Evolutionary conservation across 768 basidiomycete species (phyloP), one percentile per base, ranked within the genome.

Genomic region (Lactarius evosmus): DNA sequence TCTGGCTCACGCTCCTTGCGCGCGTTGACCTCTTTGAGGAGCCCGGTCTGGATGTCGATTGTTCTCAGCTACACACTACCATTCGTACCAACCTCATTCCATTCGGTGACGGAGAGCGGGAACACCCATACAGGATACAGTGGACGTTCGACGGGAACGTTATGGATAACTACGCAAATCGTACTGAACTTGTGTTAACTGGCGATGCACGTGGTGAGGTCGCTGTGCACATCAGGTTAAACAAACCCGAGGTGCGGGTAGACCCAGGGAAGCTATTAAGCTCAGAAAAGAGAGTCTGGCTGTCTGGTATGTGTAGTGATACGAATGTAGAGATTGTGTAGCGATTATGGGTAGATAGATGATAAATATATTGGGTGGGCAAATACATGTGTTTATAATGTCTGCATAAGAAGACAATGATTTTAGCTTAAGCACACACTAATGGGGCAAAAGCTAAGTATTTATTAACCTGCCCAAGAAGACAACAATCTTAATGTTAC

Each of bases 1-100:
- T 92, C 34, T 92, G 91, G 89, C 74, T 83, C 53, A 78, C 83
- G 19, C 82, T 91, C 25, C 78, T 91, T 8, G 72, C 74, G 49
- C 80, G 80, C 38, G 74, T 91, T 58, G 78, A 76, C 70, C 80
- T 91, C 69, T 83, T 92, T 69, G 89, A 92, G 65, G 72, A 72
- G 27, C 5, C 29, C 9, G 41, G 41, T 44, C 9, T 44, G n/a
- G 41, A 44, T 22, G 27, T 19, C 30, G 14, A 5, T 32, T n/a
- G 51, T 52, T 27, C 19, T 32, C 51, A 17, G n/a, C n/a, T 3
- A 0, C 27, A 19, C 27, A 27, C 51, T 9, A 3, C 22, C 41
- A 11, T 44, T 19, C 51, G 16, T 16, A 6, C 27, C 1, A 27
- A 32, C 9, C 51, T 27, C 12, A 9, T 27, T 30, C 27, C 14